Evolutionary conservation across 139 green algal genomes (phyloP).

Genomic region (Chlorella sp.): DNA sequence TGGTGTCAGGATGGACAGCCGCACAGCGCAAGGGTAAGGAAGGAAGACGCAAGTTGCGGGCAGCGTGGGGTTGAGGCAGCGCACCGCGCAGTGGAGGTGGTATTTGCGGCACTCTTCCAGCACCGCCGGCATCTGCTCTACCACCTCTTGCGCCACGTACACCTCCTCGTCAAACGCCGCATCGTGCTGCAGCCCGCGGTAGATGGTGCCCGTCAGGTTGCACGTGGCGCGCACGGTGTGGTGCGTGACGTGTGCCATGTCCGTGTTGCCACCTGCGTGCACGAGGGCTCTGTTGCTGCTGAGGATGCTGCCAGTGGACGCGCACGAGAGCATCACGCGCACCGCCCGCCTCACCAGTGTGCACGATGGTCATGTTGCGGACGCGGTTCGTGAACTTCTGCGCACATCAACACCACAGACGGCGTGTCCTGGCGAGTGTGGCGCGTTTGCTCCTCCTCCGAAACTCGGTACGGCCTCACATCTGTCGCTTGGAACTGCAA

Average conservation of each 20-base stretch:
- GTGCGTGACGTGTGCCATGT: constrained; percentile 1
- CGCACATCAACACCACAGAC: too few relatives aligned
- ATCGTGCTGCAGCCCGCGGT: neutral
- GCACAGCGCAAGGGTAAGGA: neutral
- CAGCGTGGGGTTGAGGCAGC: neutral
- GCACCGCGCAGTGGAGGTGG: constrained; percentile 21
- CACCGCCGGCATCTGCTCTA: constrained; percentile 5
- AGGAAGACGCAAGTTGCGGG: neutral
- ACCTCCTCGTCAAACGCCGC: neutral
- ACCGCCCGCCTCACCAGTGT: too few relatives aligned
- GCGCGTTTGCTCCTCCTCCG: too few relatives aligned
- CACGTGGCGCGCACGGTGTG: constrained; percentile 5
- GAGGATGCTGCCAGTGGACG: too few relatives aligned
- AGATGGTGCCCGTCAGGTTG: neutral
- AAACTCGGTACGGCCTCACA: too few relatives aligned
- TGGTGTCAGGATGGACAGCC: too few relatives aligned
- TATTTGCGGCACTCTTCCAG: constrained; percentile 18
- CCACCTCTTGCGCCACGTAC: constrained; percentile 11
- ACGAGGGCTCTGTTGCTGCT: neutral
- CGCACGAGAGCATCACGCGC: too few relatives aligned
- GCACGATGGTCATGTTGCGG: neutral
- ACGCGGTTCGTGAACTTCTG: neutral
- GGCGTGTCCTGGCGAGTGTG: too few relatives aligned
- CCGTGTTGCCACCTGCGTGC: constrained; percentile 6
- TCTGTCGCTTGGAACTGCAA: neutral